phyloP scores from a whole-genome alignment of 73 alveolate genomes.

The Breviolum minutum region DNA sequence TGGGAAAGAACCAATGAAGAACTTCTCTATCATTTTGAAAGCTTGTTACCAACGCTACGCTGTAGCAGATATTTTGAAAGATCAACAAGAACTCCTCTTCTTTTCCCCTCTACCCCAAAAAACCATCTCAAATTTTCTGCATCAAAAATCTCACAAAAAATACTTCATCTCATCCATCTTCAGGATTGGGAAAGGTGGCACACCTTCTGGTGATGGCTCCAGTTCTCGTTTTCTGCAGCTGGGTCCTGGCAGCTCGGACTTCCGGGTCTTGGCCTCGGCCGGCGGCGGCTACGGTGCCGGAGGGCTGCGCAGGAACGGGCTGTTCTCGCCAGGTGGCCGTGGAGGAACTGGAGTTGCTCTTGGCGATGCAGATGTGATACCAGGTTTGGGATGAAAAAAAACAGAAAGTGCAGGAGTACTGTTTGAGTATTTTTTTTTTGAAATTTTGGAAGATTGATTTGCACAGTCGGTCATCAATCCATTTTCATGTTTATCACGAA shows the following conservation, averaged over 20 bases:
- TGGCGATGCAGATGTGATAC: background rate
- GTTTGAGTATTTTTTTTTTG: background rate
- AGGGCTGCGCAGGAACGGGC: background rate
- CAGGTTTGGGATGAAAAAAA: background rate
- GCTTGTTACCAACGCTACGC: no score
- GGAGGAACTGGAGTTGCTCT: constrained; percentile 14
- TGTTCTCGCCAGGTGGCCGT: constrained; percentile 58
- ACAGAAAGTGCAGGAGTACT: no score
- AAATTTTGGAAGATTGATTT: background rate
- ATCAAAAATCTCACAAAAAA: no score
- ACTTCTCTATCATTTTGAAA: no score
- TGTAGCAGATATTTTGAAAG: no score
- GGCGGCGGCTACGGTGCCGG: background rate
- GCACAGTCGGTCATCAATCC: no score
- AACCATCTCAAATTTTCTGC: no score
- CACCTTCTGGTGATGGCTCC: background rate
- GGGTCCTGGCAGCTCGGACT: background rate
- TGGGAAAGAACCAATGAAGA: no score
- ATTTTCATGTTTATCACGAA: no score
- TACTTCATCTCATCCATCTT: background rate
- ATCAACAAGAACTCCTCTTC: no score
- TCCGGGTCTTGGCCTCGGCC: background rate
- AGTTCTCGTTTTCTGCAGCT: constrained; percentile 22
- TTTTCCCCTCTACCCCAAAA: no score
- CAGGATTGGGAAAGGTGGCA: constrained; percentile 51